Percentiles rank a stretch among this genome's conserved stretches.
phyloP scores from a whole-genome alignment of 2,329 filamentous ascomycete species.

The Pyrenophora teres region DNA sequence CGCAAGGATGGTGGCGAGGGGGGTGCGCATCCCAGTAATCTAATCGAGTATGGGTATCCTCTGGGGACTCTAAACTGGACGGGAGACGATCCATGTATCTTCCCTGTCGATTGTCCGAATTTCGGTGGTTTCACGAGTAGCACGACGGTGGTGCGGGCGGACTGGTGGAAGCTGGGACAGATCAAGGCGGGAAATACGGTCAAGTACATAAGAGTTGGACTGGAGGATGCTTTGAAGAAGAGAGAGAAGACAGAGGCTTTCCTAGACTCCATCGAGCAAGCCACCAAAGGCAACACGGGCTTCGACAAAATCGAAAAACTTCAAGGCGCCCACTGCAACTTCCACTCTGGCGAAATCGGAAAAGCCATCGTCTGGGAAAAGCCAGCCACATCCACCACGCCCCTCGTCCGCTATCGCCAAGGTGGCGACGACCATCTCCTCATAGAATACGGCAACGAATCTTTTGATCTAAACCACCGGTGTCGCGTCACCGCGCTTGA shows the following conservation, averaged over 20 bases:
- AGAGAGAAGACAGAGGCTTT: conserved; percentile 53
- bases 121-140: conserved; percentile 65
- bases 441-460: conserved; percentile 62
- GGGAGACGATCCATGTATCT: conserved; percentile 65
- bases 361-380: conserved; percentile 40
- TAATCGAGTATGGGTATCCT: conserved; percentile 60
- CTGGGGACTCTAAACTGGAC: conserved; percentile 65
- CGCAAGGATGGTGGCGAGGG: conserved; percentile 65
- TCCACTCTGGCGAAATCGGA: conserved; percentile 33
- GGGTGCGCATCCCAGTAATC: conserved; percentile 65
- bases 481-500: conserved; percentile 61
- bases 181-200: conserved; percentile 63
- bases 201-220: conserved; percentile 56
- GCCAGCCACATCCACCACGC: conserved; percentile 22
- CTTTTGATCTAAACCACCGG: conserved; percentile 62
- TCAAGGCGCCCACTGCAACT: conserved; percentile 33
- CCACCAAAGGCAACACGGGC: conserved; percentile 31
- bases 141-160: conserved; percentile 61
- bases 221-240: conserved; percentile 57
- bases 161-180: conserved; percentile 67
- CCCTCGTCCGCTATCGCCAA: conserved; percentile 36
- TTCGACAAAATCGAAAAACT: conserved; percentile 33
- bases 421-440: conserved; percentile 57
- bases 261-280: conserved; percentile 50
- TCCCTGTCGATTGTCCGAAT: conserved; percentile 63